Percentiles rank a stretch among this genome's conserved stretches.
Conservation (phyloP, 306 rosid species). For the Castanospermum australe region DNA sequence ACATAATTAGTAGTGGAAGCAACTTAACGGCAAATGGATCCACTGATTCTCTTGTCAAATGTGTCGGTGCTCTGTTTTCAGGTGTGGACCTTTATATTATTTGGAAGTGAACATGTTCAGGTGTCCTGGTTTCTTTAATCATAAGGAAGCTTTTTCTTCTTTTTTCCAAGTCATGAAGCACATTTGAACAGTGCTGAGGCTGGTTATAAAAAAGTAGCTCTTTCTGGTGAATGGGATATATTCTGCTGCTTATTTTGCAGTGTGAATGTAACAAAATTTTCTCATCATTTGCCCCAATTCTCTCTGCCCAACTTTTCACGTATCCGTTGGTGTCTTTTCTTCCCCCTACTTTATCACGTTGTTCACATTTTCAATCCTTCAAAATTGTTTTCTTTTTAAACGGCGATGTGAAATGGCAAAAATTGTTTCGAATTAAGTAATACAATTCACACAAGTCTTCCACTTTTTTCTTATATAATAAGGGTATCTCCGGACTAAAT, state of each 20-base stretch:
- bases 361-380: conserved; percentile 18
- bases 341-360: neutral
- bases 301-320: neutral
- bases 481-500: no score
- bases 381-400: neutral
- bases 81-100: neutral
- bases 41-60: neutral
- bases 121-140: neutral
- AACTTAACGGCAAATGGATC: conserved; percentile 8
- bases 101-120: neutral
- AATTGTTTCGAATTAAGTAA: neutral
- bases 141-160: neutral
- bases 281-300: conserved; percentile 11
- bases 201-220: neutral
- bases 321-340: neutral
- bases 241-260: neutral
- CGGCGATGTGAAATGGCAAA: conserved; percentile 2
- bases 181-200: neutral
- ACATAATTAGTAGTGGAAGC: neutral
- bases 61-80: conserved; percentile 15
- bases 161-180: conserved; percentile 27
- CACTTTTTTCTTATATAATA: no score
- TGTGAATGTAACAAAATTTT: conserved; percentile 21
- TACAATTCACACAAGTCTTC: neutral
- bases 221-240: neutral